Conservation (phyloP, 2,329 filamentous ascomycete genomes). For the Pseudogymnoascus sp. region DNA sequence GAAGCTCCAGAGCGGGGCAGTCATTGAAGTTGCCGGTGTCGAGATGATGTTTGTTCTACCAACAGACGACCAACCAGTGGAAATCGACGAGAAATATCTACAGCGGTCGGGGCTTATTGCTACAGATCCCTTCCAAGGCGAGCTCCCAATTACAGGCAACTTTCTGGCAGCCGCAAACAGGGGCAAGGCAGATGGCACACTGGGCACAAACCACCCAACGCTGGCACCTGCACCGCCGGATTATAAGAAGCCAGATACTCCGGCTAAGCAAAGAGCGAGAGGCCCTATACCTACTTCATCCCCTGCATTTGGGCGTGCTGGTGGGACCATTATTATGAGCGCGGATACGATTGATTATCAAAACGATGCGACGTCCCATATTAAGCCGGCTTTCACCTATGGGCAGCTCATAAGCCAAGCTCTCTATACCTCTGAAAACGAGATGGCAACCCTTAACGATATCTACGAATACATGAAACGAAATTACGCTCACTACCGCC, state of each 20-base stretch:
- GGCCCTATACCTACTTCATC: conserved; percentile 19
- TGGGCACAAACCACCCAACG: conserved; percentile 18
- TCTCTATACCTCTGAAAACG: conserved; percentile 77
- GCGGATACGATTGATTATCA: conserved; percentile 62
- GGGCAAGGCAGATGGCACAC: conserved; percentile 22
- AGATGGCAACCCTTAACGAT: conserved; percentile 82
- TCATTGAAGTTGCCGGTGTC: conserved; percentile 83
- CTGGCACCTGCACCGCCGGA: conserved; percentile 54
- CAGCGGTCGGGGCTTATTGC: conserved; percentile 54
- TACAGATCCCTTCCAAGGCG: conserved; percentile 17
- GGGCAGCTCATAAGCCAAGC: conserved; percentile 96
- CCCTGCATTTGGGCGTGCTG: conserved; percentile 21
- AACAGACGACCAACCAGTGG: conserved; percentile 56
- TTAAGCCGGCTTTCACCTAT: conserved; percentile 95
- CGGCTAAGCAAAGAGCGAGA: conserved; percentile 27
- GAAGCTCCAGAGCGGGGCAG: conserved; percentile 73
- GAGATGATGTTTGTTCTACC: conserved; percentile 99
- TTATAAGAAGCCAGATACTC: conserved; percentile 55
- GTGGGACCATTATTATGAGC: conserved; percentile 40
- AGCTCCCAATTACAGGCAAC: conserved; percentile 7
- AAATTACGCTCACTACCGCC: conserved; percentile 87
- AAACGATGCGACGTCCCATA: conserved; percentile 74
- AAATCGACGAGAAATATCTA: conserved; percentile 62
- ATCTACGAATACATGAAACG: conserved; percentile 92
- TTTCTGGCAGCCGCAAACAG: conserved; percentile 12